A percentile compares a stretch with the other conserved stretches of the same genome.
Conservation (phyloP, 2,329 filamentous ascomycete genomes). For the Trichoderma lentiforme region DNA sequence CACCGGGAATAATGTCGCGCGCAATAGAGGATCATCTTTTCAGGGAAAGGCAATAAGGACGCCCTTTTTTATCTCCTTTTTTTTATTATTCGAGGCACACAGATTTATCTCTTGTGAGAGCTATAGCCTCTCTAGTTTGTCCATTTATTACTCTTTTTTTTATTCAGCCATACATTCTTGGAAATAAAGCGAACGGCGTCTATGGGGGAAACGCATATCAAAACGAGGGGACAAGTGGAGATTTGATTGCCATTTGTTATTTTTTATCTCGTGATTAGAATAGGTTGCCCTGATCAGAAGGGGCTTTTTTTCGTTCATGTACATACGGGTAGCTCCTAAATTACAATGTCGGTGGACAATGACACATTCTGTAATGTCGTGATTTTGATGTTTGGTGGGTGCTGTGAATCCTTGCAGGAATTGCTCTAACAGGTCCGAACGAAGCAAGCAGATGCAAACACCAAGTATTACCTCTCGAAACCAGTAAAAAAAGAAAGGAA, state of each 20-base stretch:
- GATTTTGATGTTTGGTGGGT: neutral
- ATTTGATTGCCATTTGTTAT: neutral
- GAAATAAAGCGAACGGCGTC: slow-evolving; percentile 14
- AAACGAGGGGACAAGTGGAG: neutral
- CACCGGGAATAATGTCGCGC: neutral
- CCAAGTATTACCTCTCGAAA: too few species aligned
- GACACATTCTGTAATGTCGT: neutral
- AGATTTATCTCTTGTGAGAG: neutral
- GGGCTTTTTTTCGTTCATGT: neutral
- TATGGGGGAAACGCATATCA: neutral
- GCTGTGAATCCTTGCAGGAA: neutral
- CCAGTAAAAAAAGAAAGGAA: too few species aligned
- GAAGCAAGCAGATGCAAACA: too few species aligned
- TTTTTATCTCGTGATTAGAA: neutral
- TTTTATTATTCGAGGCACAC: neutral
- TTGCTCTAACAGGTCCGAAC: too few species aligned
- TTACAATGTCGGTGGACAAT: neutral
- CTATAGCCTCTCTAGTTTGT: neutral
- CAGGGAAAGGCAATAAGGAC: neutral
- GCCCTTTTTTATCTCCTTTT: neutral
- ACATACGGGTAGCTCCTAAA: neutral
- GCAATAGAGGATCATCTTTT: neutral
- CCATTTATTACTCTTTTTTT: neutral
- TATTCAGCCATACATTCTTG: neutral
- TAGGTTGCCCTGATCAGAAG: neutral